phyloP scores from a whole-genome alignment of 768 basidiomycete genomes.

The Leccinellum rugosiceps region DNA sequence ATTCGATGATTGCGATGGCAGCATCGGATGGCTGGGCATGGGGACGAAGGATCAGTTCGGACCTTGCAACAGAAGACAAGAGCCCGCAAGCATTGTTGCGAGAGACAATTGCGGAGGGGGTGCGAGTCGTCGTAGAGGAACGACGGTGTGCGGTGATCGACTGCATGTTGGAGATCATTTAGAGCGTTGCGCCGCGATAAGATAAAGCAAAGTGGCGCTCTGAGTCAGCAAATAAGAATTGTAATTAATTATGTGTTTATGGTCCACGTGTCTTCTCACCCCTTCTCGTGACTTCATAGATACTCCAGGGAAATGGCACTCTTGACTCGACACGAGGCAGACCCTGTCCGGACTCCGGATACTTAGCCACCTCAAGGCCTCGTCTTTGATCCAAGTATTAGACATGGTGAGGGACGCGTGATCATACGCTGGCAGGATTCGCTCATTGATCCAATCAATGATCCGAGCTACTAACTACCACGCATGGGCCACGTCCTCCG shows the following conservation, averaged over 20 bases:
- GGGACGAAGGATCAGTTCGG: slow-evolving; percentile 38
- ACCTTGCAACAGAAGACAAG: slow-evolving; percentile 22
- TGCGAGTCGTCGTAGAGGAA: slow-evolving; percentile 55
- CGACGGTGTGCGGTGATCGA: slow-evolving; percentile 65
- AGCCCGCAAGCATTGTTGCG: slow-evolving; percentile 26
- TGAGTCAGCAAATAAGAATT: too few relatives aligned
- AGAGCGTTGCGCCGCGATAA: not conserved
- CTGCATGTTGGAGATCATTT: slow-evolving; percentile 48
- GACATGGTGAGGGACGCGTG: not conserved
- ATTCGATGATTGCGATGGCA: slow-evolving; percentile 59
- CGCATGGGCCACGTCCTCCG: not conserved
- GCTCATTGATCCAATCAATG: not conserved
- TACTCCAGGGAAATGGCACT: not conserved
- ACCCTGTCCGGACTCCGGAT: not conserved
- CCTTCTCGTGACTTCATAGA: not conserved
- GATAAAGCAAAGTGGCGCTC: too few relatives aligned
- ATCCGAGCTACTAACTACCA: not conserved
- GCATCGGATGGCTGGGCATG: slow-evolving; percentile 70
- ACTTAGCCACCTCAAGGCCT: not conserved
- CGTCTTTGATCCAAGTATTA: not conserved
- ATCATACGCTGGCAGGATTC: not conserved
- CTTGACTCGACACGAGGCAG: not conserved
- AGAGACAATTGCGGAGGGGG: slow-evolving; percentile 43
- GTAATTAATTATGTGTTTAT: too few relatives aligned
- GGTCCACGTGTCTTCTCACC: too few relatives aligned